Percentiles rank a stretch among this genome's conserved stretches.
Conservation (phyloP, 2,329 filamentous ascomycete genomes). For the Nannizzia gypsea region DNA sequence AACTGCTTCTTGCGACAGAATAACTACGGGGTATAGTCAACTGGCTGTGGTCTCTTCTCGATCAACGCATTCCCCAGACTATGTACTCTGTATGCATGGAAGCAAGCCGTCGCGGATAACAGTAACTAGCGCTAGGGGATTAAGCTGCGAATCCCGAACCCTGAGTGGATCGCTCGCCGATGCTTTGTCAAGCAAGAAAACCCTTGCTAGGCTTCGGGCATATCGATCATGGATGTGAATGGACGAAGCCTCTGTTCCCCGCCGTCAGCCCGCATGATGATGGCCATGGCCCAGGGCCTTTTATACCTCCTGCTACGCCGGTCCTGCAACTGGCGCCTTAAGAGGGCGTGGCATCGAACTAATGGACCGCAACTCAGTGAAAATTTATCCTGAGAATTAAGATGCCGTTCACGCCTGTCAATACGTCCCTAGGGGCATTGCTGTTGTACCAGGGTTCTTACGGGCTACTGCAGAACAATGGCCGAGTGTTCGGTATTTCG, state of each 20-base stretch:
- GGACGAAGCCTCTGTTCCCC: neutral
- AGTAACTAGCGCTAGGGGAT: constrained; percentile 1
- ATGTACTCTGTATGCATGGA: neutral
- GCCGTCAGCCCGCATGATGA: neutral
- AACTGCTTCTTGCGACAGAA: neutral
- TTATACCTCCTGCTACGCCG: neutral
- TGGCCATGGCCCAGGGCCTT: neutral
- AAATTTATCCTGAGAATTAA: neutral
- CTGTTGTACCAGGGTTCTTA: constrained; percentile 41
- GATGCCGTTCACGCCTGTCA: constrained; percentile 37
- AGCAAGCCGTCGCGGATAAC: neutral
- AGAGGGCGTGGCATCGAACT: neutral
- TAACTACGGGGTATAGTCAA: too few species aligned
- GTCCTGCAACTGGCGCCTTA: neutral
- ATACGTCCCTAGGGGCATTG: constrained; percentile 41
- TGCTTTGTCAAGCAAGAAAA: neutral
- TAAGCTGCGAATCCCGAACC: neutral
- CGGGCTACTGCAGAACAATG: constrained; percentile 40
- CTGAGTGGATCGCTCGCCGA: neutral
- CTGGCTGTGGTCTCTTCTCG: neutral
- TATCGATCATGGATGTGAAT: neutral
- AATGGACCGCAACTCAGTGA: neutral
- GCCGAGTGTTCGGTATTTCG: constrained; percentile 41
- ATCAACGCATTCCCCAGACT: neutral
- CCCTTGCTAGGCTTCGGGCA: neutral